phyloP scores from a whole-genome alignment of 2,329 filamentous ascomycete species.

The Dothistroma septosporum region DNA sequence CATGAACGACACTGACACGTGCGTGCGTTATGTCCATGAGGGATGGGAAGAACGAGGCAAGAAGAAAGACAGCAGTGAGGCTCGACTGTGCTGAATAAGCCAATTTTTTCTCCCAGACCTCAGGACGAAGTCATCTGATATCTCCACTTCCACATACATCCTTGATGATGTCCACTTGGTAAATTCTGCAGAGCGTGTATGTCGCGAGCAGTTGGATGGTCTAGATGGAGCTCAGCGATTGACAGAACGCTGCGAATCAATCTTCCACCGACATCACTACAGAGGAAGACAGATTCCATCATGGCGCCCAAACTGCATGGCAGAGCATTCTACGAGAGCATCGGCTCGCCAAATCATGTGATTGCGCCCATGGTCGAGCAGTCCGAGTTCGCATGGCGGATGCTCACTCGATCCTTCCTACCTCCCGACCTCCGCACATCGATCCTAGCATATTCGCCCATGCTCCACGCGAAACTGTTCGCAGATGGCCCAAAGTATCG shows the following conservation, averaged over 20 bases:
- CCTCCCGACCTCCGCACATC: slow-evolving; percentile 55
- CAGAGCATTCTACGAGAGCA: slow-evolving; percentile 87
- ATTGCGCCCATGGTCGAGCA: slow-evolving; percentile 98
- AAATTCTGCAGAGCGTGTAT: not conserved
- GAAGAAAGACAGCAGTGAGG: no score
- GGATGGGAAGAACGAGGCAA: no score
- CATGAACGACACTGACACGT: no score
- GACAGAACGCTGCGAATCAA: not conserved
- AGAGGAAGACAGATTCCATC: slow-evolving; percentile 5
- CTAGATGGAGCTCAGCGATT: not conserved
- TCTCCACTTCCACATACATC: not conserved
- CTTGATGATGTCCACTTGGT: not conserved
- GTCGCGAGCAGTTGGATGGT: not conserved
- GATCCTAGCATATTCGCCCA: slow-evolving; percentile 86
- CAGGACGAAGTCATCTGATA: not conserved
- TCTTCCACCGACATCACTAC: not conserved
- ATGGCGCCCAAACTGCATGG: slow-evolving; percentile 48
- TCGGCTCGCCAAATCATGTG: slow-evolving; percentile 85
- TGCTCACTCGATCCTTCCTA: slow-evolving; percentile 91
- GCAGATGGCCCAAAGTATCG: slow-evolving; percentile 72
- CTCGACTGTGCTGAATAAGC: not conserved
- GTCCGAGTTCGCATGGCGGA: slow-evolving; percentile 96
- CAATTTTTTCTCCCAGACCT: not conserved
- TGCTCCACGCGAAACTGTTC: slow-evolving; percentile 92
- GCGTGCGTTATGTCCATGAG: no score